Evolutionary conservation across 805 yeast genomes (phyloP).

Genomic region (Wickerhamomyces queroliae): DNA sequence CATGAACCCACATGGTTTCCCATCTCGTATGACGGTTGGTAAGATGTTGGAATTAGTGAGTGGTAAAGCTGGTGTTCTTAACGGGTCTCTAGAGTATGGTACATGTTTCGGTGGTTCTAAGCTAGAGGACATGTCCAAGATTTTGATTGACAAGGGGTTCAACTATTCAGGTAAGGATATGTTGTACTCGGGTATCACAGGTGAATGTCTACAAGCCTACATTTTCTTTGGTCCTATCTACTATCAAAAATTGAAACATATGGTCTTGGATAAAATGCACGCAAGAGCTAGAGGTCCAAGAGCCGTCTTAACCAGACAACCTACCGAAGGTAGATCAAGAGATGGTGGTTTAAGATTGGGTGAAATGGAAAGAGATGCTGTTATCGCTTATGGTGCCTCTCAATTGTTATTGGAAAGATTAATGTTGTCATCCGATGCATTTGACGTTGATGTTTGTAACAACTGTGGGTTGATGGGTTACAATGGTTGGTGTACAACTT

Average conservation of each 20-base stretch:
- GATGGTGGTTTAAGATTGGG: constrained; percentile 99
- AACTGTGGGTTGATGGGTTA: constrained; percentile 96
- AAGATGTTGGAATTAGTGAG: constrained; percentile 95
- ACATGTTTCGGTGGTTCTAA: constrained; percentile 99
- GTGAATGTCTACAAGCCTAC: constrained; percentile 95
- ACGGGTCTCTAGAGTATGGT: constrained; percentile 90
- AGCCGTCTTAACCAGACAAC: constrained; percentile 96
- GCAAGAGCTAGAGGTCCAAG: constrained; percentile 99
- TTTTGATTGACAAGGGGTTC: constrained; percentile 86
- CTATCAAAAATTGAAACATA: constrained; percentile 96
- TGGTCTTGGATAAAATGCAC: constrained; percentile 99
- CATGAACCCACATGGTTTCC: constrained; percentile 99
- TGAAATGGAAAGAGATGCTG: constrained; percentile 99
- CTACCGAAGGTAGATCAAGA: constrained; percentile 97
- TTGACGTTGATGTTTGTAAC: constrained; percentile 93
- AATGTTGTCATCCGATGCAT: constrained; percentile 96
- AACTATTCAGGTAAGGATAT: constrained; percentile 95
- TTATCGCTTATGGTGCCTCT: constrained; percentile 98
- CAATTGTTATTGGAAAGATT: constrained; percentile 88
- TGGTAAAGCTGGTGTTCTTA: constrained; percentile 96
- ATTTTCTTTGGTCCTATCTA: constrained; percentile 98
- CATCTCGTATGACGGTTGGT: constrained; percentile 99
- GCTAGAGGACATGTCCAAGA: constrained; percentile 88
- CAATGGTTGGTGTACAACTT: constrained; percentile 96
- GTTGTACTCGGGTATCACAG: constrained; percentile 96